Conservation (phyloP, 2,329 filamentous ascomycete genomes). For the Colletotrichum limetticola region DNA sequence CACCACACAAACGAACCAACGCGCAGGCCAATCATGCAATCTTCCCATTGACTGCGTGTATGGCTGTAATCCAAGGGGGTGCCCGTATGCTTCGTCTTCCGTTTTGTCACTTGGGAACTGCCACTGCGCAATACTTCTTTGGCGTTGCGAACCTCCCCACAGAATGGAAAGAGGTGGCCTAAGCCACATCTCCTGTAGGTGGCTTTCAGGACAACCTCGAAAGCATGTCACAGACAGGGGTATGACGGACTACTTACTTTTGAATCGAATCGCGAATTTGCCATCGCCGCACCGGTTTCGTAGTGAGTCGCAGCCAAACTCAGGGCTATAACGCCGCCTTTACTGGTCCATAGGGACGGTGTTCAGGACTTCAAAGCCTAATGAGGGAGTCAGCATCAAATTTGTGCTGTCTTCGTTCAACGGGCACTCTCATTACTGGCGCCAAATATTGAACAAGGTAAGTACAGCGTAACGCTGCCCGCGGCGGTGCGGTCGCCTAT, state of each 20-base stretch:
- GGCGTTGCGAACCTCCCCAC: conserved; percentile 6
- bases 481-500: conserved; percentile 12
- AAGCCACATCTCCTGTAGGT: conserved; percentile 17
- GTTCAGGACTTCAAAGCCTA: not conserved
- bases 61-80: not conserved
- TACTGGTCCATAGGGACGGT: not conserved
- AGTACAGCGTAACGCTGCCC: conserved; percentile 9
- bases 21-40: not conserved
- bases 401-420: not conserved
- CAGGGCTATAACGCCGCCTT: not conserved
- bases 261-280: not conserved
- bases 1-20: not conserved
- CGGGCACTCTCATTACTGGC: not conserved
- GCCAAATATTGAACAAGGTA: not conserved
- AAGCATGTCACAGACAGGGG: not conserved
- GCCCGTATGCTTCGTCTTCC: not conserved
- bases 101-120: not conserved
- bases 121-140: not conserved
- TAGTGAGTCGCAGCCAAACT: not conserved
- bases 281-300: not conserved
- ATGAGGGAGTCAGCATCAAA: not conserved
- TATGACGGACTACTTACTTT: not conserved
- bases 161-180: not conserved
- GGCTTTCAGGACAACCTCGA: not conserved
- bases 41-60: conserved; percentile 7